Evolutionary conservation across 352 stramenopile species (phyloP), one percentile per base, ranked within the genome.

Genomic region (Nothophytophthora sp.): DNA sequence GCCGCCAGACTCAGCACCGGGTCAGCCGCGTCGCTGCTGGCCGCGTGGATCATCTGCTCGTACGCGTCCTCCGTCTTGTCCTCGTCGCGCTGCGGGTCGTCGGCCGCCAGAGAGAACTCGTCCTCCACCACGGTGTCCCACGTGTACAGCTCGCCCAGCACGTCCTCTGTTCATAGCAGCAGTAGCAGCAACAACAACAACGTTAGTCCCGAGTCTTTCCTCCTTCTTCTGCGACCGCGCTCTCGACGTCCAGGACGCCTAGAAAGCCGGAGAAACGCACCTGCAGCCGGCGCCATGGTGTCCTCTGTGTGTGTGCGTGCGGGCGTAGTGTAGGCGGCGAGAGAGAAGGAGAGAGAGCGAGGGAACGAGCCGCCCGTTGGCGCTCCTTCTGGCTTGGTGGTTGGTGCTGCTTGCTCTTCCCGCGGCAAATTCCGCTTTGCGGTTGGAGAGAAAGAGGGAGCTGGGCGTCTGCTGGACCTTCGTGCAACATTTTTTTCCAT

Each of bases 51-150:
- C 29, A 90, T 75, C 24, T 87, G 67, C 40, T 93, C 80, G 50
- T 87, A 90, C 13, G 82, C 80, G 34, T 92, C 81, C 24, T 86
- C 67, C 33, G 70, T 69, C 19, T 81, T 67, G 62, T 92, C 81
- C 39, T 92, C 81, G 47, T 92, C 81, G 50, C 75, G 73, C 29
- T 76, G 49, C 11, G 76, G 63, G 56, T 90, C 72, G 42, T 60
- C 63, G 19, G 52, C 34, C 10, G 60, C 37, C 19, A 73, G 62
- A 35, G 67, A 63, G 23, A 72, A 79, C 38, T 86, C 73, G 42
- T 88, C 76, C 30, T 90, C 76, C 45, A 92, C 81, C 27, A 60
- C 63, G 13, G 63, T 70, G 61, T 92, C 81, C 73, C 76, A 88
- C 11, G 48, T 63, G 53, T 90, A 89, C n/a, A 92, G 49, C 48